Conservation (phyloP, 306 rosid genomes). For the Gleditsia sinensis region DNA sequence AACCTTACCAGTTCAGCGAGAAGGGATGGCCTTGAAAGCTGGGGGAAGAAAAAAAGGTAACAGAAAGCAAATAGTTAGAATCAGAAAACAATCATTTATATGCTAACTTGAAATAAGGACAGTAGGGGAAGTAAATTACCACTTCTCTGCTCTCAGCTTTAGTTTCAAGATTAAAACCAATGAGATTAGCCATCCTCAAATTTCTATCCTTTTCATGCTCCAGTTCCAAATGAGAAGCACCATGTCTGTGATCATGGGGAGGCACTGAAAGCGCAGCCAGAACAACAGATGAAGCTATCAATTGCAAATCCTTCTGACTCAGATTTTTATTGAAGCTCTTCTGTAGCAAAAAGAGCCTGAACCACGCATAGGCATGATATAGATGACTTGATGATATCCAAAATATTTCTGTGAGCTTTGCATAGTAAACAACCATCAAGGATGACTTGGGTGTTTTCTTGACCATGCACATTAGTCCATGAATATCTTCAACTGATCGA, state of each 20-base stretch:
- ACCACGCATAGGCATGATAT: slow-evolving; percentile 96
- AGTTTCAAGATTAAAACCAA: slow-evolving; percentile 86
- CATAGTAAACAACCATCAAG: slow-evolving; percentile 95
- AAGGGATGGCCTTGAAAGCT: slow-evolving; percentile 90
- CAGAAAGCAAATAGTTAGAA: slow-evolving; percentile 32
- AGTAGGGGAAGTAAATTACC: slow-evolving; percentile 53
- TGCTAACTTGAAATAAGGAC: background rate
- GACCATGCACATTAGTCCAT: slow-evolving; percentile 96
- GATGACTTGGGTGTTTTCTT: slow-evolving; percentile 95
- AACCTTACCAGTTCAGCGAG: slow-evolving; percentile 74
- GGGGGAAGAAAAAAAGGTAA: slow-evolving; percentile 22
- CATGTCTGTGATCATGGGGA: slow-evolving; percentile 70
- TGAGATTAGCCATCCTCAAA: slow-evolving; percentile 86
- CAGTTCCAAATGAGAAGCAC: slow-evolving; percentile 83
- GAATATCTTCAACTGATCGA: slow-evolving; percentile 93
- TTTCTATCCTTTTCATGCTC: slow-evolving; percentile 92
- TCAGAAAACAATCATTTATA: slow-evolving; percentile 6
- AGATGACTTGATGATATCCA: slow-evolving; percentile 90
- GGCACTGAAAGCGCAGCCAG: slow-evolving; percentile 91
- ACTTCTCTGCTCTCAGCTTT: slow-evolving; percentile 86
- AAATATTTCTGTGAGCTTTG: slow-evolving; percentile 86
- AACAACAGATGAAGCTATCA: slow-evolving; percentile 96
- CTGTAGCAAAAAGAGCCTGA: slow-evolving; percentile 85
- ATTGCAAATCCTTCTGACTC: slow-evolving; percentile 94
- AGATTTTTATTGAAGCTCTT: slow-evolving; percentile 93